Percentiles rank a stretch among this genome's conserved stretches.
Evolutionary conservation across 2,329 filamentous ascomycete genomes (phyloP).

Genomic region (Calonectria honghensis): DNA sequence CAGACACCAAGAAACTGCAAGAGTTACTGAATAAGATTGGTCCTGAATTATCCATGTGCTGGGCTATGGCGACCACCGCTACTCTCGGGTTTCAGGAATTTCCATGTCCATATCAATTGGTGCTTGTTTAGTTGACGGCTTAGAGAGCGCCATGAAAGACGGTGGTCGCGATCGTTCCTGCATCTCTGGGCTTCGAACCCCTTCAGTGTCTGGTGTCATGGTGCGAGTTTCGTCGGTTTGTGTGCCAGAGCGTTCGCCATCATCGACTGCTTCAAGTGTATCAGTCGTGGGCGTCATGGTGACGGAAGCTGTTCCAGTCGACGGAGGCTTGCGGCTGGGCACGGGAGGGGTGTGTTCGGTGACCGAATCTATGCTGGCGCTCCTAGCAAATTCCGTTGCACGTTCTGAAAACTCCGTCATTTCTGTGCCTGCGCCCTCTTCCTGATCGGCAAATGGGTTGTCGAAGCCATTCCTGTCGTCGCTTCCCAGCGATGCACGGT

Average conservation of each 20-base stretch:
- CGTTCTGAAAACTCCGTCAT: constrained; percentile 51
- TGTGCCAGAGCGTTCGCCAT: neutral
- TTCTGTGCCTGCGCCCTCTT: constrained; percentile 52
- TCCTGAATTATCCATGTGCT: neutral
- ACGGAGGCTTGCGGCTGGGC: constrained; percentile 39
- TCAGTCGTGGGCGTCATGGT: constrained; percentile 53
- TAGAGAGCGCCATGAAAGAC: constrained; percentile 51
- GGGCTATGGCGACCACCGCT: constrained; percentile 2
- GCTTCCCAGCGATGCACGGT: constrained; percentile 66
- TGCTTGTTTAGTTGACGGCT: constrained; percentile 46
- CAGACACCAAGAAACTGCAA: neutral
- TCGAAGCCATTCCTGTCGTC: constrained; percentile 59
- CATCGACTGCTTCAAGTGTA: constrained; percentile 48
- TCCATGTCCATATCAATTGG: constrained; percentile 62
- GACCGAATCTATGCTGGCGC: constrained; percentile 43
- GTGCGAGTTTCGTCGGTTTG: constrained; percentile 33
- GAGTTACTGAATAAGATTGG: neutral
- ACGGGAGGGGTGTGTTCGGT: constrained; percentile 40
- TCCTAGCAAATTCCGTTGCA: constrained; percentile 42
- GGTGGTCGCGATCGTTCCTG: constrained; percentile 62
- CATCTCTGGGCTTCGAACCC: constrained; percentile 65
- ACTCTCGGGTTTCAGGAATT: constrained; percentile 52
- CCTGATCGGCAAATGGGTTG: constrained; percentile 57
- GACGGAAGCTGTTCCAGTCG: constrained; percentile 52
- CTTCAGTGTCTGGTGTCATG: constrained; percentile 47